These are phyloP conservation scores for Teunomyces tritomae DNA, from an alignment of 805 yeast genomes.

Conservation along the genomic window DNA sequence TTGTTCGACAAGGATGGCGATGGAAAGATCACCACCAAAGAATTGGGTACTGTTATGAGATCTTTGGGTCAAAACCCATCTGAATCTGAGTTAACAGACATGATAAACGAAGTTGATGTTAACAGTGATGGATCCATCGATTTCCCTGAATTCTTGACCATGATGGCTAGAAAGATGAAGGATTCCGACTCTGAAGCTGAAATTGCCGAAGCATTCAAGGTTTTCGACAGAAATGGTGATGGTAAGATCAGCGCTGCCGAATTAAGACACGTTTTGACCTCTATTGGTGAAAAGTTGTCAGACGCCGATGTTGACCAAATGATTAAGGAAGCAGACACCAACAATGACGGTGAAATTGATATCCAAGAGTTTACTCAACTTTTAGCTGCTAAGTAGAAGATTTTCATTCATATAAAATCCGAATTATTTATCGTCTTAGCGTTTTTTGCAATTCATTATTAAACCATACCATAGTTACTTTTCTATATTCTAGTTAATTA, in stretches of 20 bases:
- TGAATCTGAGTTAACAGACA: slow-evolving; percentile 91
- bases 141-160: slow-evolving; percentile 47
- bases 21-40: slow-evolving; percentile 94
- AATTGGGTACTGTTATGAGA: slow-evolving; percentile 97
- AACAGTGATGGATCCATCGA: slow-evolving; percentile 81
- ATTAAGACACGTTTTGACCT: slow-evolving; percentile 92
- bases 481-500: background rate
- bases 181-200: slow-evolving; percentile 97
- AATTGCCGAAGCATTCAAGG: slow-evolving; percentile 95
- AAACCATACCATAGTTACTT: background rate
- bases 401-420: background rate
- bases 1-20: slow-evolving; percentile 95
- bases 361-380: slow-evolving; percentile 94
- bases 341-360: slow-evolving; percentile 96
- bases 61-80: slow-evolving; percentile 97
- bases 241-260: slow-evolving; percentile 97
- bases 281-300: slow-evolving; percentile 94
- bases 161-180: slow-evolving; percentile 66
- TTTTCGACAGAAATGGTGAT: slow-evolving; percentile 93
- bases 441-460: background rate
- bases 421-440: background rate
- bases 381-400: slow-evolving; percentile 67
- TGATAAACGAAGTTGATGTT: slow-evolving; percentile 95
- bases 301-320: slow-evolving; percentile 97
- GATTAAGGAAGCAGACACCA: slow-evolving; percentile 93